Evolutionary conservation across 164 flowering plant species (phyloP), one percentile per base, ranked within the genome.

Genomic region (Berberis thunbergii): DNA sequence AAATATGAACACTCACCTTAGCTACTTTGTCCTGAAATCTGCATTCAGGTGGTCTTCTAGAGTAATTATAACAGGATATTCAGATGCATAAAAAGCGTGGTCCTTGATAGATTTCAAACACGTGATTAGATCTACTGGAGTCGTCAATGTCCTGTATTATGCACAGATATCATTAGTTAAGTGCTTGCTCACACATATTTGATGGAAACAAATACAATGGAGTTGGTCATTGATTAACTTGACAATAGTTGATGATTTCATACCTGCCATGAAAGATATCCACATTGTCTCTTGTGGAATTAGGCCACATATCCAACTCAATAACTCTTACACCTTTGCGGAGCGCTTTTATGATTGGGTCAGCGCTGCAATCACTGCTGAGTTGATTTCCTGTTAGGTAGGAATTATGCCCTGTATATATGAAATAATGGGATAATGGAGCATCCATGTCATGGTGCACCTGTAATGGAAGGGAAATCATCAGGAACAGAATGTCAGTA

Each of bases 291-390:
- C 75, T 73, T 1, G 72, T 57, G 3, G 80, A 69, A 68, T 83
- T 79, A 42, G 85, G 85, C 87, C 87, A 83, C 64, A 83, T 60
- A 62, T 83, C 87, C 43, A 83, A 65, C 63, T 83, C 87, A 66
- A 83, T 76, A 6, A 81, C 87, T 68, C 85, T 72, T 2, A 83
- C 84, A 53, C 87, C 85, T 70, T 72, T 65, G 11, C 68, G 54
- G 8, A 83, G 74, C 53, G 85, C 83, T n/a, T 73, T 66, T 42
- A 74, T 75, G 41, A 83, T 81, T 3, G 87, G 87, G 26, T 66
- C 66, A 48, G 74, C 83, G 41, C 87, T 83, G 57, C 78, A 73
- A 59, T 79, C 79, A 66, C 87, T 81, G 54, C 75, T 81, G 44
- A 83, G 69, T 62, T 83, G 87, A 61, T 81, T 83, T 40, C 87